These are phyloP conservation scores for Citeromyces nyonsensis DNA, from an alignment of 805 yeast genomes.

Conservation along the genomic window DNA sequence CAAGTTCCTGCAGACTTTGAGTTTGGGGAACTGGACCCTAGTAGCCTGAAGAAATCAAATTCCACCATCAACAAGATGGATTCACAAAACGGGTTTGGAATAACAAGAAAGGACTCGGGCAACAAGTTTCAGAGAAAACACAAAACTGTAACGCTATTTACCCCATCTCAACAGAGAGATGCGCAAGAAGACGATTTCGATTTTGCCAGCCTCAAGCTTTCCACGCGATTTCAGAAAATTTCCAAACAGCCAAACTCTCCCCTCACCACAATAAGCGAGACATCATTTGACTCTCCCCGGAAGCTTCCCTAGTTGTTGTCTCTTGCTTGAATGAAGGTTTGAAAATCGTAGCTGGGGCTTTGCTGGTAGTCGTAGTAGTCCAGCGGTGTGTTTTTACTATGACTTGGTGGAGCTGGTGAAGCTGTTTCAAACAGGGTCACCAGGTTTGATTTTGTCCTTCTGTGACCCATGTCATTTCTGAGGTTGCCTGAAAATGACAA, in stretches of 20 bases:
- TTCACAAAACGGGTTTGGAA: background rate
- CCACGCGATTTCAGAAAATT: background rate
- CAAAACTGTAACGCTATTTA: background rate
- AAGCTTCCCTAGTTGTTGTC: too few relatives aligned
- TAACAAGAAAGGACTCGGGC: background rate
- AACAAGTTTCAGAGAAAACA: background rate
- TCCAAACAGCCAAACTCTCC: conserved; percentile 1
- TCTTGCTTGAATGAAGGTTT: background rate
- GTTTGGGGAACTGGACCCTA: conserved; percentile 5
- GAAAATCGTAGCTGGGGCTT: conserved; percentile 1
- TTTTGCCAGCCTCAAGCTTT: too few relatives aligned
- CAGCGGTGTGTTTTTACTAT: background rate
- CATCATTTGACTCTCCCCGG: background rate
- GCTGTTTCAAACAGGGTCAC: background rate
- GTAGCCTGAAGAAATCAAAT: background rate
- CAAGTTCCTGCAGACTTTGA: conserved; percentile 19
- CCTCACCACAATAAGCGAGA: background rate
- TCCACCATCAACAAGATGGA: background rate
- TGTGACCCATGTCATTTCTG: background rate
- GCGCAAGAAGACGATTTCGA: background rate
- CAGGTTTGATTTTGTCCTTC: background rate
- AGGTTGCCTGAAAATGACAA: background rate
- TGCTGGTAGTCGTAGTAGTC: background rate
- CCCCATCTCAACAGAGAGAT: background rate
- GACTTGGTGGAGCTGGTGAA: background rate